These are phyloP conservation scores for Ensete glaucum DNA, from an alignment of 176 grass and related monocot species.

Conservation along the genomic window DNA sequence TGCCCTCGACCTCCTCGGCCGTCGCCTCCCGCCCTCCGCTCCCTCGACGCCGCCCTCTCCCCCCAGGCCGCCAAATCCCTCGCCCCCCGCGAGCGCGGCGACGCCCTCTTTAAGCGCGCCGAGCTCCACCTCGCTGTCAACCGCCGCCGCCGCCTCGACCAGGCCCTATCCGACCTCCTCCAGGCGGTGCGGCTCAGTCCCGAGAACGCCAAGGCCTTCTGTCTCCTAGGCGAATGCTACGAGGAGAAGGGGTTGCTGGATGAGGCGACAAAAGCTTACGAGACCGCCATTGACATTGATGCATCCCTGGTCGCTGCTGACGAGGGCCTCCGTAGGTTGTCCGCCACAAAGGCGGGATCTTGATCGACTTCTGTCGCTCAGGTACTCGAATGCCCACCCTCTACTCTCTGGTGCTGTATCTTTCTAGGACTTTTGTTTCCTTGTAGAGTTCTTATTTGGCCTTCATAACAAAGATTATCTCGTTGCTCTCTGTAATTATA, in stretches of 20 bases:
- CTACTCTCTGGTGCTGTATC: neutral
- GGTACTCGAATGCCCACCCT: neutral
- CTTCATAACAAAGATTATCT: neutral
- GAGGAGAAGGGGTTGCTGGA: slow-evolving; percentile 44
- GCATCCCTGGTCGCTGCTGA: slow-evolving; percentile 28
- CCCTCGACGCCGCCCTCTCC: slow-evolving; percentile 59
- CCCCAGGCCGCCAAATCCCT: slow-evolving; percentile 46
- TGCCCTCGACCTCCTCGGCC: slow-evolving; percentile 68
- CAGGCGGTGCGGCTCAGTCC: slow-evolving; percentile 62
- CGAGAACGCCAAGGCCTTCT: slow-evolving; percentile 53
- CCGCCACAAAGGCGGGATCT: slow-evolving; percentile 15
- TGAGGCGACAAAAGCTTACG: slow-evolving; percentile 49
- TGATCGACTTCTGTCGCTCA: slow-evolving; percentile 1
- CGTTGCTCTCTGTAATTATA: neutral
- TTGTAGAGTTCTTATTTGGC: neutral
- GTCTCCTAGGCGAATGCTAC: slow-evolving; percentile 65
- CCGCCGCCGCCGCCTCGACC: slow-evolving; percentile 45
- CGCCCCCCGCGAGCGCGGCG: slow-evolving; percentile 50
- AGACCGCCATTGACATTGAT: slow-evolving; percentile 50
- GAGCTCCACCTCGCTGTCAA: slow-evolving; percentile 57
- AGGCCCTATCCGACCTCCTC: slow-evolving; percentile 45
- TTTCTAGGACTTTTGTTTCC: neutral
- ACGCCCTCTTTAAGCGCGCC: slow-evolving; percentile 68
- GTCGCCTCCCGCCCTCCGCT: slow-evolving; percentile 46
- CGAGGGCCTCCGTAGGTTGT: slow-evolving; percentile 42